phyloP scores from a whole-genome alignment of 192 early-diverging fungal genomes.

The Linnemannia schmuckeri region DNA sequence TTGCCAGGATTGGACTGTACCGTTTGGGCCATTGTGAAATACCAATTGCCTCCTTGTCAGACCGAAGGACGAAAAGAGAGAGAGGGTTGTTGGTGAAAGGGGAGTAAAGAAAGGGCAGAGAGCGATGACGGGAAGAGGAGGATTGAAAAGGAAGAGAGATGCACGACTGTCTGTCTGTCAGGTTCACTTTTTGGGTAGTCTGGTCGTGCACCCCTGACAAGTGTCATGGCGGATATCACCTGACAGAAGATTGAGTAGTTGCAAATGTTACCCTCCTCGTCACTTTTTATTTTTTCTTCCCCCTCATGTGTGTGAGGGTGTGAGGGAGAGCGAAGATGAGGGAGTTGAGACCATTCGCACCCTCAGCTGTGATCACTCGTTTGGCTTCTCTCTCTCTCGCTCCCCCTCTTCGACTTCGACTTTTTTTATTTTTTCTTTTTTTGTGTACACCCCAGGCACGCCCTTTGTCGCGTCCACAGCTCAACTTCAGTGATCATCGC shows the following conservation, averaged over 20 bases:
- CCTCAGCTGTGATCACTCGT: not conserved
- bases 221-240: not conserved
- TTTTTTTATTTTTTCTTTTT: not conserved
- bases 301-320: not conserved
- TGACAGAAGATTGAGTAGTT: not conserved
- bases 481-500: not conserved
- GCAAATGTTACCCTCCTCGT: not conserved
- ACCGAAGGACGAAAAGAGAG: not conserved
- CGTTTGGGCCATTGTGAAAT: conserved; percentile 42
- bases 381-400: not conserved
- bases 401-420: not conserved
- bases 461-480: conserved; percentile 2
- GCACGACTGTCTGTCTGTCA: conserved; percentile 1
- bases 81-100: not conserved
- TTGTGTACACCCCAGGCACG: not conserved
- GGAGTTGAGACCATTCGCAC: conserved; percentile 8
- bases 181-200: not conserved
- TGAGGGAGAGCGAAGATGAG: not conserved
- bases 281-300: not conserved
- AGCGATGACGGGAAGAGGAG: not conserved
- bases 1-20: not conserved
- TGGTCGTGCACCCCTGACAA: not conserved
- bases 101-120: not conserved
- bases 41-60: not conserved
- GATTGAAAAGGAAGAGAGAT: conserved; percentile 1